phyloP scores from a whole-genome alignment of 345 rosid genomes.

The Citrus unshiu region DNA sequence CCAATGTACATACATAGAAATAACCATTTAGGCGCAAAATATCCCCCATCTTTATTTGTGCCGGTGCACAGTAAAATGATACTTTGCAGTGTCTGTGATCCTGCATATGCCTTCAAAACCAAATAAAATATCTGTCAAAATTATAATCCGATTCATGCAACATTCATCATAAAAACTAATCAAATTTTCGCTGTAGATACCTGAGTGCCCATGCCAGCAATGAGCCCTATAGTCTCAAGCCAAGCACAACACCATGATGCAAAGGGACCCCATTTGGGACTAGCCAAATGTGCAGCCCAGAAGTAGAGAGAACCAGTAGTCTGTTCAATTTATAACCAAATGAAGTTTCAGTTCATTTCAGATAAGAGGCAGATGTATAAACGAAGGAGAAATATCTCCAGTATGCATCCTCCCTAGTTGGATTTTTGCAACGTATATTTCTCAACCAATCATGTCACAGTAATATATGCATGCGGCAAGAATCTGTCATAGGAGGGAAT shows the following conservation, averaged over 20 bases:
- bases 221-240: slow-evolving; percentile 60
- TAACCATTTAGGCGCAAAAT: slow-evolving; percentile 51
- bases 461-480: too few species aligned
- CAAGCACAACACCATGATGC: slow-evolving; percentile 75
- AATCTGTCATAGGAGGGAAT: too few species aligned
- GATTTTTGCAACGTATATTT: too few species aligned
- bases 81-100: slow-evolving; percentile 59
- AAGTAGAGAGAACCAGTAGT: slow-evolving; percentile 72
- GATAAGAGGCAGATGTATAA: background rate
- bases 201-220: slow-evolving; percentile 63
- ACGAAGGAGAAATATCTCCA: background rate
- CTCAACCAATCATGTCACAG: too few species aligned
- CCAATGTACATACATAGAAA: slow-evolving; percentile 58
- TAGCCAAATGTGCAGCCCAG: slow-evolving; percentile 67
- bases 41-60: slow-evolving; percentile 58
- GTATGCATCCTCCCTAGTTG: too few species aligned
- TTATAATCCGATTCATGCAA: background rate
- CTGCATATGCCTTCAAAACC: slow-evolving; percentile 52
- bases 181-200: slow-evolving; percentile 15
- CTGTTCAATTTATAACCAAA: slow-evolving; percentile 25
- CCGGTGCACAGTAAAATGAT: slow-evolving; percentile 53
- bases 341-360: background rate
- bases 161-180: background rate
- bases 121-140: background rate
- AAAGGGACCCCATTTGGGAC: slow-evolving; percentile 66